Conservation (phyloP, 73 alveolate species). For the Paraurostyla sp. region DNA sequence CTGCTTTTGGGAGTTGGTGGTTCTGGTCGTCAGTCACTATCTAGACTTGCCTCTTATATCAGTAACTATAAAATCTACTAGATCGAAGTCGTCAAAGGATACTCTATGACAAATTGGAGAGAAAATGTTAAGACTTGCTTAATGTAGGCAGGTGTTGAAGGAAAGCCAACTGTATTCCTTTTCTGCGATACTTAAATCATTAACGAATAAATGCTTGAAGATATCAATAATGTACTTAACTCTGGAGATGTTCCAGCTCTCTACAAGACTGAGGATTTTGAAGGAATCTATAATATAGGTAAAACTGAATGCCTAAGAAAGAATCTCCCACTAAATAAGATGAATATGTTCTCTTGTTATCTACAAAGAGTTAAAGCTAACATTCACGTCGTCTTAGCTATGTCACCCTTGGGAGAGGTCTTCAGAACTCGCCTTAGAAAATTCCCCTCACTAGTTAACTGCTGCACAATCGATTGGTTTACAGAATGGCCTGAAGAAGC, state of each 20-base stretch:
- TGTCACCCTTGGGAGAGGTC: slow-evolving; percentile 99
- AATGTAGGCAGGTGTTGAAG: slow-evolving; percentile 79
- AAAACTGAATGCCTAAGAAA: slow-evolving; percentile 81
- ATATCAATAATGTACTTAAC: slow-evolving; percentile 94
- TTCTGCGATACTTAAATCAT: slow-evolving; percentile 84
- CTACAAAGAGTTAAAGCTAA: slow-evolving; percentile 92
- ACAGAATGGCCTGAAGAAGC: slow-evolving; percentile 98
- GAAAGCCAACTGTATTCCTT: slow-evolving; percentile 76
- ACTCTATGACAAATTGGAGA: slow-evolving; percentile 72
- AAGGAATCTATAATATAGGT: slow-evolving; percentile 85
- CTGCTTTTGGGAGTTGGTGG: slow-evolving; percentile 99
- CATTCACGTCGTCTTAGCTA: slow-evolving; percentile 98
- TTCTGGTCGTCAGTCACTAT: slow-evolving; percentile 98
- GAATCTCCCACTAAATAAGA: slow-evolving; percentile 73
- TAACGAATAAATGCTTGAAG: slow-evolving; percentile 96
- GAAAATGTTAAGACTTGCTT: slow-evolving; percentile 70
- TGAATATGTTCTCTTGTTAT: slow-evolving; percentile 85
- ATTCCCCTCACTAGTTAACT: slow-evolving; percentile 99
- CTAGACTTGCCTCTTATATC: slow-evolving; percentile 97
- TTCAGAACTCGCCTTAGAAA: slow-evolving; percentile 97
- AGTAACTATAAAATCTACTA: slow-evolving; percentile 80
- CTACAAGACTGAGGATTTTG: slow-evolving; percentile 94
- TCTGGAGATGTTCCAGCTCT: slow-evolving; percentile 96
- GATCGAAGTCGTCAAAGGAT: slow-evolving; percentile 78
- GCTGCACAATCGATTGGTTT: slow-evolving; percentile 97